These are phyloP conservation scores for Penicillium sp. DNA, from an alignment of 2,329 filamentous ascomycete genomes.

Conservation along the genomic window DNA sequence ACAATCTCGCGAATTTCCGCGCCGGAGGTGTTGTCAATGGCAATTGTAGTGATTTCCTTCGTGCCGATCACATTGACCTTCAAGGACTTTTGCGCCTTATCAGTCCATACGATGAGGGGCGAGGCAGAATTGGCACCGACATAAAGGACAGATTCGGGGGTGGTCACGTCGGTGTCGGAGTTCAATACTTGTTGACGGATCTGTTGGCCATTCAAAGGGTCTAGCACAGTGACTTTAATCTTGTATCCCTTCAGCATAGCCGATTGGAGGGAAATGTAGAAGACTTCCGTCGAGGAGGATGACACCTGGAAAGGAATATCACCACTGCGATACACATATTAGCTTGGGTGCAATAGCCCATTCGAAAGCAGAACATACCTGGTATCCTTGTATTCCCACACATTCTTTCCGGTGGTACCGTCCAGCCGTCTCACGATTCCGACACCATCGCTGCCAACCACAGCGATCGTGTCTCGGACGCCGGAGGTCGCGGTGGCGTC, in stretches of 20 bases:
- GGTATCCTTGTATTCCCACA: constrained; percentile 75
- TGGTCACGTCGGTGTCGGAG: constrained; percentile 70
- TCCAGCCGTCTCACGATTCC: constrained; percentile 71
- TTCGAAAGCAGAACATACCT: constrained; percentile 41
- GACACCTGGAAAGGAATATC: constrained; percentile 76
- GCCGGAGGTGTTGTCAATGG: constrained; percentile 43
- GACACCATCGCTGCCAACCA: constrained; percentile 58
- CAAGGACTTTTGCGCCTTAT: constrained; percentile 45
- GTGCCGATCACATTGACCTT: constrained; percentile 50
- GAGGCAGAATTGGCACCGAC: constrained; percentile 43
- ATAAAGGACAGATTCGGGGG: constrained; percentile 42
- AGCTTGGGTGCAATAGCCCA: not conserved
- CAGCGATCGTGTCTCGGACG: constrained; percentile 65
- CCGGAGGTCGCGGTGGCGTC: constrained; percentile 53
- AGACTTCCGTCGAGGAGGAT: constrained; percentile 69
- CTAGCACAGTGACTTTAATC: constrained; percentile 73
- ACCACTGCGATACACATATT: constrained; percentile 49
- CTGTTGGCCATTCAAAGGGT: constrained; percentile 71
- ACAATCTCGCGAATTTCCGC: constrained; percentile 57
- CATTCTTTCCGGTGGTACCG: constrained; percentile 69
- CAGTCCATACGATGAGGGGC: constrained; percentile 48
- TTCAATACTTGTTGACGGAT: constrained; percentile 70
- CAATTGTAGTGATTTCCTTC: constrained; percentile 42
- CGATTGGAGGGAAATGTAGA: constrained; percentile 73
- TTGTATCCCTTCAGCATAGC: constrained; percentile 68